Evolutionary conservation across 164 flowering plant species (phyloP), one percentile per base, ranked within the genome.

Genomic region (Magnolia changhungtana): DNA sequence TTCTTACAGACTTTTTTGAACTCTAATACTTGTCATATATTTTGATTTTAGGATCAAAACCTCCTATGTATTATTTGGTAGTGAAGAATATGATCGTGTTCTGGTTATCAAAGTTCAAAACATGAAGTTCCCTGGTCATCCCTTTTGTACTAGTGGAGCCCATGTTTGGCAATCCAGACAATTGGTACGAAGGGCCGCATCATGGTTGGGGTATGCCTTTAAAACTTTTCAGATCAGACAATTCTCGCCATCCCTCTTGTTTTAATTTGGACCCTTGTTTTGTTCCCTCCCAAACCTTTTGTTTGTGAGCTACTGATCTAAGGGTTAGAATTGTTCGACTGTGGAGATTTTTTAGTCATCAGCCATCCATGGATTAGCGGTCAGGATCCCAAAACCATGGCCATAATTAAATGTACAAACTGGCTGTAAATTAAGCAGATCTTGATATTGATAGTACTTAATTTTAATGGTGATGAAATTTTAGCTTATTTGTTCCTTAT

Each of bases 1-100:
- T 72, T 5, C 3, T 50, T 52, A 4, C 14, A 78, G 80, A 76
- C 27, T 21, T 52, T 73, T 2, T 16, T 73, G 76, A 68, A 37
- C 16, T 10, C 59, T 55, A 16, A 55, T 55, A 10, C 16, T 10
- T 55, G 11, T 9, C 14, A 55, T 55, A 55, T 55, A 8, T 10
- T 55, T 55, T 55, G 11, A 16, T 16, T 55, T 9, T 9, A 55
- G 9, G 59, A 55, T 55, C 8, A 55, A 55, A 16, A 16, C 59
- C 59, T 16, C 14, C 14, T 4, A 55, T 16, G 14, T 55, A 10
- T 5, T 55, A 31, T 31, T 16, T 55, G 59, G 59, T 5, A 55
- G 59, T 16, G 16, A 55, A 16, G 37, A 9, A 55, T 8, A 55
- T 9, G 59, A 31, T 73, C 1, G 37, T 10, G 16, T 16, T 55